These are phyloP conservation scores for Sporothrix pseudoabietina DNA, from an alignment of 2,329 filamentous ascomycete species.

Conservation along the genomic window DNA sequence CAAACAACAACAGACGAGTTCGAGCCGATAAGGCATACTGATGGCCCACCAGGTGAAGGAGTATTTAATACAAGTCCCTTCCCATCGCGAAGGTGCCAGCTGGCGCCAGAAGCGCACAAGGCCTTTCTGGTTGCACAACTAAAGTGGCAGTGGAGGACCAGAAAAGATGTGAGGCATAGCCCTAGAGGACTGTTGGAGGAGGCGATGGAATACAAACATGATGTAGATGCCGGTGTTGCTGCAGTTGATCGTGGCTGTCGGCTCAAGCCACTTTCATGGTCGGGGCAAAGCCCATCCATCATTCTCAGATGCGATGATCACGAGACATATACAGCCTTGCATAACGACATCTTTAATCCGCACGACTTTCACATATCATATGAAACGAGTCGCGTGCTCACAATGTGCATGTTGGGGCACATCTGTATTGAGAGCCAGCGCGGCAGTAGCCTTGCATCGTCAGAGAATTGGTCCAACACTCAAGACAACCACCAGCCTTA, in stretches of 20 bases:
- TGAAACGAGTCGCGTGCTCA: no score
- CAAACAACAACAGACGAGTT: not conserved
- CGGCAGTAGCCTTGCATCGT: not conserved
- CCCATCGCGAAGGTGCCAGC: no score
- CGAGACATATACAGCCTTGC: not conserved
- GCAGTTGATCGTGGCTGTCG: not conserved
- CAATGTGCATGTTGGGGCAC: no score
- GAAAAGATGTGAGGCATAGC: not conserved
- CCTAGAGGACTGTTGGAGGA: not conserved
- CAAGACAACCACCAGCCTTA: not conserved
- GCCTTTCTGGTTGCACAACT: not conserved
- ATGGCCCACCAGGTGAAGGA: not conserved
- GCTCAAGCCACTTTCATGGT: not conserved
- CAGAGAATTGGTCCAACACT: not conserved
- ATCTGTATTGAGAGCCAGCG: no score
- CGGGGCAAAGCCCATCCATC: not conserved
- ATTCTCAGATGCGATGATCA: not conserved
- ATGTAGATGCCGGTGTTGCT: not conserved
- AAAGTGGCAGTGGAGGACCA: not conserved
- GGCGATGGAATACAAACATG: not conserved
- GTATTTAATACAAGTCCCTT: not conserved
- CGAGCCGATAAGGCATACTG: no score
- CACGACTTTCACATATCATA: no score
- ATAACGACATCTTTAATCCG: not conserved
- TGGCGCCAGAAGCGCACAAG: conserved; percentile 8